These are phyloP conservation scores for Chlorella variabilis DNA, from an alignment of 163 green algal genomes.

Conservation along the genomic window DNA sequence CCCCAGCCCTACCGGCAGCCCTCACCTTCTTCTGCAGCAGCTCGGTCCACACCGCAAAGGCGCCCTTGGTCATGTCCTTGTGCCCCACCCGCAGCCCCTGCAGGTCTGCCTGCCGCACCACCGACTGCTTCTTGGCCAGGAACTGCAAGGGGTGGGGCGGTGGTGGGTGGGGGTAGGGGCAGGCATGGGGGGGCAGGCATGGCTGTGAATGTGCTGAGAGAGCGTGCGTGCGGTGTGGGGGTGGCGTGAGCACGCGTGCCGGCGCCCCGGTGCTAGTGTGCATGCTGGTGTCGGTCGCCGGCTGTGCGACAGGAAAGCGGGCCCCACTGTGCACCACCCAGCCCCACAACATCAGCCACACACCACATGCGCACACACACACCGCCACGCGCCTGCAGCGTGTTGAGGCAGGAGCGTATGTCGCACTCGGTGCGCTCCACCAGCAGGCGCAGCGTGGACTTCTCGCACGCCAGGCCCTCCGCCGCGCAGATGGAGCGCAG, in stretches of 20 bases:
- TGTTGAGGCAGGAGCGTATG: conserved; percentile 94
- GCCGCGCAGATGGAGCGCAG: conserved; percentile 56
- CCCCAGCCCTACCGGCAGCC: no score
- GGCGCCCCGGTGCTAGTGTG: no score
- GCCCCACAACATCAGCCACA: no score
- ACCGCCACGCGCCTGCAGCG: conserved; percentile 93
- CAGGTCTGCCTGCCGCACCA: conserved; percentile 51
- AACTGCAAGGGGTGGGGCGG: conserved; percentile 27
- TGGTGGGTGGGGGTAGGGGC: neutral
- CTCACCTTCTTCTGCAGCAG: conserved; percentile 61
- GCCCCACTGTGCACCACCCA: no score
- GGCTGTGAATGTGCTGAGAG: no score
- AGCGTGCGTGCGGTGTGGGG: no score
- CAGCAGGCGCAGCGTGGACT: conserved; percentile 74
- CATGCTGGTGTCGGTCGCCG: no score
- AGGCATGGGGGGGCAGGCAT: no score
- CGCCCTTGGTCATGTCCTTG: conserved; percentile 76
- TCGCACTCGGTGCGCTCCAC: conserved; percentile 82
- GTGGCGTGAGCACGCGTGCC: no score
- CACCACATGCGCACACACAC: no score
- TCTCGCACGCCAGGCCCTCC: conserved; percentile 61
- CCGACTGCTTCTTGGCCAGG: conserved; percentile 25
- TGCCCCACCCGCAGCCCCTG: conserved; percentile 55
- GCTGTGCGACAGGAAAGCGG: no score
- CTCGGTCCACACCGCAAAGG: conserved; percentile 74